Evolutionary conservation across 768 basidiomycete species (phyloP).

Genomic region (Xanthoconium stramineum): DNA sequence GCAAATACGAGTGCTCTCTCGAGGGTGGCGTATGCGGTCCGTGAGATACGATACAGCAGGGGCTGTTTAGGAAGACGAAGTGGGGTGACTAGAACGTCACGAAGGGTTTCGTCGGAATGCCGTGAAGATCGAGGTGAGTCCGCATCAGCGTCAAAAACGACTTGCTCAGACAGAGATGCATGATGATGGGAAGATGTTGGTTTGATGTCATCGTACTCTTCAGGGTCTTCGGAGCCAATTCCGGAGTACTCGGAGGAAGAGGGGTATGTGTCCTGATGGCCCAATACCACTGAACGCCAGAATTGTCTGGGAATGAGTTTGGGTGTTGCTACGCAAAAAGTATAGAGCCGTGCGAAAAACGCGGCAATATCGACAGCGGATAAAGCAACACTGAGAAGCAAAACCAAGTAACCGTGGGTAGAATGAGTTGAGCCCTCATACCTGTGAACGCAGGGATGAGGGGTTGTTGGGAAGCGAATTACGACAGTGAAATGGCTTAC

Average conservation of each 20-base stretch:
- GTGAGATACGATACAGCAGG: conserved; percentile 42
- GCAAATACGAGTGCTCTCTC: conserved; percentile 70
- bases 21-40: conserved; percentile 46
- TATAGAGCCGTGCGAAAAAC: conserved; percentile 47
- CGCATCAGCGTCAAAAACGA: conserved; percentile 45
- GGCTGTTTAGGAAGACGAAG: conserved; percentile 14
- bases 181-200: conserved; percentile 25
- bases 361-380: conserved; percentile 54
- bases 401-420: conserved; percentile 55
- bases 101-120: conserved; percentile 59
- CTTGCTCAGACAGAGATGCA: conserved; percentile 51
- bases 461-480: not conserved
- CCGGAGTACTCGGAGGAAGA: conserved; percentile 50
- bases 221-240: conserved; percentile 53
- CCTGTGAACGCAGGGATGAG: conserved; percentile 40
- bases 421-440: conserved; percentile 66
- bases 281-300: conserved; percentile 57
- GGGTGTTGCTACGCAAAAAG: conserved; percentile 44
- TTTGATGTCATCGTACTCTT: conserved; percentile 52
- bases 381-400: conserved; percentile 44
- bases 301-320: conserved; percentile 47
- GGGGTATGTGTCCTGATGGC: conserved; percentile 35
- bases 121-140: conserved; percentile 40
- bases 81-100: conserved; percentile 34
- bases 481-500: conserved; percentile 41